Evolutionary conservation across 2,329 filamentous ascomycete genomes (phyloP), one percentile per base, ranked within the genome.

Genomic region (Aspergillus brunneoviolaceus): DNA sequence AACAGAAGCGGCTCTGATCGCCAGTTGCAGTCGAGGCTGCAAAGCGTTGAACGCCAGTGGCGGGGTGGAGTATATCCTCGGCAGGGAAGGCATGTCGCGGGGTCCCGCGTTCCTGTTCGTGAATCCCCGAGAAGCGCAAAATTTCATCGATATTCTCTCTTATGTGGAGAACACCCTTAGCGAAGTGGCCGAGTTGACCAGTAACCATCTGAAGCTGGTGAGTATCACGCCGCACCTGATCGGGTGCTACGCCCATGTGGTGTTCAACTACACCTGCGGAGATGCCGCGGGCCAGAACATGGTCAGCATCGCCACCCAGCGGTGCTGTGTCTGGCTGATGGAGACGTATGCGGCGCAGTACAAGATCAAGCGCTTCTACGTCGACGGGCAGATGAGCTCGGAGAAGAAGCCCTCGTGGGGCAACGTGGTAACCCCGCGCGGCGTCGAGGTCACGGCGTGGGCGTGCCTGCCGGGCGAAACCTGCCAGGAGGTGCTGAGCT

Each of bases 231-330:
- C 67, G 10, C 58, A 65, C 29, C 56, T 71, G 23, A 55, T 69
- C 25, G 65, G 69, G 4, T 63, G 59, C 14, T 60, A 42, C 33
- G 67, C 71, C 11, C 68, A 72, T 50, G 55, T 72, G 2, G 58
- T 64, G 4, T 66, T 71, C 51, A 48, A 55, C 14, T 72, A 68
- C 56, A 53, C 61, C 23, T 71, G 67, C 35, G 70, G 70, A 9
- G 69, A 72, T 52, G 67, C 71, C 1, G 61, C 67, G 1, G 70
- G 69, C 9, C 71, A 74, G 54, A 74, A 72, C 49, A 72, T 72
- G 69, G 67, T 69, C 10, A 73, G 70, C 3, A 65, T 72, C 23
- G 69, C 69, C 6, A 72, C 69, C 10, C 67, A 72, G n/a, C 35
- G 60, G 5, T 65, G 64, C 9, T 73, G 69, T 33, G 64, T 66